Evolutionary conservation across 2,329 filamentous ascomycete genomes (phyloP).

Genomic region (Helotiales sp.): DNA sequence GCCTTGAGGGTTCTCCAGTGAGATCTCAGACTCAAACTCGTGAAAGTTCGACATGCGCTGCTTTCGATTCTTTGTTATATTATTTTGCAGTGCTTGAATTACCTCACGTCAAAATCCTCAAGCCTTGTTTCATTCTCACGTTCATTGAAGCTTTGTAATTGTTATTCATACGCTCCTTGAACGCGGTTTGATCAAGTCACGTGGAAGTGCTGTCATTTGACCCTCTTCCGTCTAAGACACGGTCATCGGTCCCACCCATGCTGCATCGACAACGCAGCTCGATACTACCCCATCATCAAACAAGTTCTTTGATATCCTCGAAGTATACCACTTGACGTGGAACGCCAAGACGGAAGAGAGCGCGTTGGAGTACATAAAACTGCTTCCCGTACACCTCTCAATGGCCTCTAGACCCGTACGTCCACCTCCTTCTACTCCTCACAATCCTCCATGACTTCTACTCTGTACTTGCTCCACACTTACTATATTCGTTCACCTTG

Average conservation of each 20-base stretch:
- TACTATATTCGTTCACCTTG: neutral
- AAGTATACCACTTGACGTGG: neutral
- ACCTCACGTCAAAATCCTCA: neutral
- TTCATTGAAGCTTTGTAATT: neutral
- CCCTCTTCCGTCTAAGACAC: neutral
- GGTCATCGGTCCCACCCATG: neutral
- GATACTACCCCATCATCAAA: neutral
- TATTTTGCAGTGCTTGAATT: neutral
- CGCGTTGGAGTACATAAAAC: neutral
- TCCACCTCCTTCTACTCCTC: neutral
- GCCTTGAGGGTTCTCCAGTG: neutral
- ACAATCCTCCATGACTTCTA: neutral
- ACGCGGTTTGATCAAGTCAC: neutral
- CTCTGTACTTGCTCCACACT: neutral
- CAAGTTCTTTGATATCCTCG: neutral
- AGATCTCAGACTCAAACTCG: neutral
- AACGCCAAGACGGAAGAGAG: neutral
- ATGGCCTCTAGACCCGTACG: neutral
- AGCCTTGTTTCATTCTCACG: neutral
- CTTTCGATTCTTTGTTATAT: neutral
- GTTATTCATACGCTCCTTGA: constrained; percentile 1
- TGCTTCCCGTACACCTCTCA: neutral
- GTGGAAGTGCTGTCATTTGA: neutral
- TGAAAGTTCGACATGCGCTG: neutral
- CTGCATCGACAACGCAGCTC: neutral